These are phyloP conservation scores for Cystobasidiaceae sp. DNA, from an alignment of 1,284 basidiomycete species.

Conservation along the genomic window DNA sequence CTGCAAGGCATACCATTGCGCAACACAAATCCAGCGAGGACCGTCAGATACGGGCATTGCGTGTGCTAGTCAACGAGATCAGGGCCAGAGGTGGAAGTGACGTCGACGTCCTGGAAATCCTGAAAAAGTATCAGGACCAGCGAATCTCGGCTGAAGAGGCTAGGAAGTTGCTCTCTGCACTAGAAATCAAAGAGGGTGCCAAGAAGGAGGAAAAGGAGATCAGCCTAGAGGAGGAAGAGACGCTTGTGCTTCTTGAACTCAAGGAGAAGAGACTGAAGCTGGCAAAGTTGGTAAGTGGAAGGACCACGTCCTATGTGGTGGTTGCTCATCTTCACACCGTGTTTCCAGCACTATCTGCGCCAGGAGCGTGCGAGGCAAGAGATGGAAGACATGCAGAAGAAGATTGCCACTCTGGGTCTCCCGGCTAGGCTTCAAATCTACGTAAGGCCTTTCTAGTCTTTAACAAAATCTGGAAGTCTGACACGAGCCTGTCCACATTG, in stretches of 20 bases:
- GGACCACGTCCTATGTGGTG: not conserved
- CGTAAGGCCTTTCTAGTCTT: not conserved
- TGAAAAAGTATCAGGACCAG: not conserved
- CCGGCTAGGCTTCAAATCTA: not conserved
- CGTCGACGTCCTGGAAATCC: conserved; percentile 6
- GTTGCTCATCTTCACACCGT: not conserved
- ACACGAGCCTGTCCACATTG: not conserved
- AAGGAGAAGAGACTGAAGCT: conserved; percentile 1
- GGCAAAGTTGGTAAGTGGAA: conserved; percentile 10
- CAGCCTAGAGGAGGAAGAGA: conserved; percentile 12
- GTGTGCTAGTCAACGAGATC: conserved; percentile 6
- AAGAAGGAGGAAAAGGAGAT: conserved; percentile 9
- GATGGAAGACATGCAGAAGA: conserved; percentile 19
- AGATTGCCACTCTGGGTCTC: not conserved
- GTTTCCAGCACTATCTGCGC: not conserved
- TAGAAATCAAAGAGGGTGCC: conserved; percentile 6
- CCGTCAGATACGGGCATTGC: not conserved
- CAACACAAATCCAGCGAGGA: not conserved
- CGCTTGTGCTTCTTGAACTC: not conserved
- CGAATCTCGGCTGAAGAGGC: conserved; percentile 6
- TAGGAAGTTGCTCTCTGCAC: not conserved
- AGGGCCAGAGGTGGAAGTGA: conserved; percentile 9
- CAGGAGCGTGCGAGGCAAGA: conserved; percentile 13
- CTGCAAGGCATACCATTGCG: conserved; percentile 4
- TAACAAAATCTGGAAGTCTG: not conserved